phyloP scores from a whole-genome alignment of 2,329 filamentous ascomycete genomes.

The Chrysoporthe puriensis region DNA sequence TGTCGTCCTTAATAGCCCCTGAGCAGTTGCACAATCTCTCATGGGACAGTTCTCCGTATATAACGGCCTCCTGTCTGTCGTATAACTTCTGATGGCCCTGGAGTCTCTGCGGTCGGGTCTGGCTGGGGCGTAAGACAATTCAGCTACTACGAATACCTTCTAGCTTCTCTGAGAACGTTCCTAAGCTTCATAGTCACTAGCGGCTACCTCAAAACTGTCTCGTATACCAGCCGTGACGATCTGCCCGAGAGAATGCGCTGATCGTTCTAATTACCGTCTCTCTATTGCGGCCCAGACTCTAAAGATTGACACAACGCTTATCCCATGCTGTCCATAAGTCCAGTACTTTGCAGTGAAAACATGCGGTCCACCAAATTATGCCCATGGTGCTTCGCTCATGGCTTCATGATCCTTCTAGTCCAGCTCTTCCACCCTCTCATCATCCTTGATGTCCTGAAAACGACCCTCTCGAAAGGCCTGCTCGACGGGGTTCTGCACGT shows the following conservation, averaged over 20 bases:
- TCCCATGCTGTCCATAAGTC: neutral
- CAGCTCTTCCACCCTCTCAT: conserved; percentile 52
- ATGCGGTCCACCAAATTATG: neutral
- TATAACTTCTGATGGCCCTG: too few species aligned
- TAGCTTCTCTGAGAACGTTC: neutral
- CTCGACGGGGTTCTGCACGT: conserved; percentile 79
- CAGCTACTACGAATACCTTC: neutral
- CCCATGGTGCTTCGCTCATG: conserved; percentile 2
- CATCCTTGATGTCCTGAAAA: conserved; percentile 69
- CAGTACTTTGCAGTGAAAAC: neutral
- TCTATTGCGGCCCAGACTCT: neutral
- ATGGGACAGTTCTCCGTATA: too few species aligned
- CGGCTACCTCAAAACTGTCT: neutral
- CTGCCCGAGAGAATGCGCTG: neutral
- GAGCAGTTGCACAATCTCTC: too few species aligned
- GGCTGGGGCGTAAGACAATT: neutral
- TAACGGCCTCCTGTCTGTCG: too few species aligned
- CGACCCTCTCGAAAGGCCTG: conserved; percentile 70
- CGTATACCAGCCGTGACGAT: neutral
- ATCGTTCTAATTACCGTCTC: neutral
- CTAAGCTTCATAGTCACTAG: neutral
- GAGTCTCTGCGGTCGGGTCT: neutral
- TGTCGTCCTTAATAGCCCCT: neutral
- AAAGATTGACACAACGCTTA: neutral
- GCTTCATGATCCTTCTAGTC: conserved; percentile 34